Evolutionary conservation across 2,329 filamentous ascomycete genomes (phyloP).

Genomic region (Phoma sp.): DNA sequence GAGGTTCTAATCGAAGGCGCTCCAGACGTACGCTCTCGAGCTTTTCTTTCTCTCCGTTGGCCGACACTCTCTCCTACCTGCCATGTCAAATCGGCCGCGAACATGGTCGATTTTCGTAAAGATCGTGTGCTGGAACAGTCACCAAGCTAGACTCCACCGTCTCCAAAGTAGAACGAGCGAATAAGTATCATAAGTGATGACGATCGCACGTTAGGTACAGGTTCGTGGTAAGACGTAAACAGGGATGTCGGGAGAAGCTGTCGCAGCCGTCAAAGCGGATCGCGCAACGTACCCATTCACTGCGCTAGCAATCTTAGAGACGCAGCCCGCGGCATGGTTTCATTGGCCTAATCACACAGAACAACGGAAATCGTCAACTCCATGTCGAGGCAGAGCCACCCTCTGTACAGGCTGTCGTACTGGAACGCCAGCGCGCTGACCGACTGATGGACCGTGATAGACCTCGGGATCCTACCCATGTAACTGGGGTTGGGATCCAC

Average conservation of each 20-base stretch:
- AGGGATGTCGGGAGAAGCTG: constrained; percentile 26
- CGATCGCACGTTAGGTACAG: constrained; percentile 26
- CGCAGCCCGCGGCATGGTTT: constrained; percentile 30
- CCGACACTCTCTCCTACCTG: constrained; percentile 46
- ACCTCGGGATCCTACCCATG: constrained; percentile 16
- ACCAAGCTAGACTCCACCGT: constrained; percentile 25
- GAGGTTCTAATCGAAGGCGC: constrained; percentile 37
- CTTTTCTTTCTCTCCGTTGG: constrained; percentile 44
- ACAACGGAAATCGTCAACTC: constrained; percentile 19
- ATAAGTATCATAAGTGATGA: constrained; percentile 18
- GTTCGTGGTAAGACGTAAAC: constrained; percentile 28
- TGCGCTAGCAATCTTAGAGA: constrained; percentile 9
- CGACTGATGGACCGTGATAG: constrained; percentile 9
- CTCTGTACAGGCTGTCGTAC: constrained; percentile 13
- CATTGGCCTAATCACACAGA: constrained; percentile 32
- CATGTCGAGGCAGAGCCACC: constrained; percentile 9
- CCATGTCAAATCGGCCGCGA: constrained; percentile 49
- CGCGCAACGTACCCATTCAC: constrained; percentile 30
- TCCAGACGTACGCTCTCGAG: constrained; percentile 31
- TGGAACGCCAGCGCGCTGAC: constrained; percentile 8
- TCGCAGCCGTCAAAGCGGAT: constrained; percentile 28
- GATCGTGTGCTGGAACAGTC: constrained; percentile 15
- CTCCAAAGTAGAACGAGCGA: constrained; percentile 22
- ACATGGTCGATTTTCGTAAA: constrained; percentile 37
- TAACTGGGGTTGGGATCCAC: constrained; percentile 12